Percentiles rank a stretch among this genome's conserved stretches.
These are phyloP conservation scores for Globisporangium carolinianum DNA, from an alignment of 352 stramenopile species.

Conservation along the genomic window DNA sequence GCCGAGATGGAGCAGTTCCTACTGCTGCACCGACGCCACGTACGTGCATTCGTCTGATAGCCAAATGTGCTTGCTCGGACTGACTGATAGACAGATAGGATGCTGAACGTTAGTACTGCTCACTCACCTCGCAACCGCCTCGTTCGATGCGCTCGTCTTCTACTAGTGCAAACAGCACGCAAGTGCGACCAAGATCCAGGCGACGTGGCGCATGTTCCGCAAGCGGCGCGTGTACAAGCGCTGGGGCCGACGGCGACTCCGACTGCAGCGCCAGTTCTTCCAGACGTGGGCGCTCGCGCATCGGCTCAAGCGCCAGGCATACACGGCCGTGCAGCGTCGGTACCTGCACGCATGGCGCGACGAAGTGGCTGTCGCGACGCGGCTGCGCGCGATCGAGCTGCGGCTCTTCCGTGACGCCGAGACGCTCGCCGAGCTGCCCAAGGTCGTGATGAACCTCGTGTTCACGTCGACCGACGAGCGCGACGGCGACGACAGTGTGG, in stretches of 20 bases:
- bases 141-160: background rate
- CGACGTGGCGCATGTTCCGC: conserved; percentile 46
- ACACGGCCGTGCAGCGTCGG: conserved; percentile 23
- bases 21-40: conserved; percentile 17
- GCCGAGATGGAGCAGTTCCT: conserved; percentile 26
- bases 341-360: conserved; percentile 38
- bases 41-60: conserved; percentile 13
- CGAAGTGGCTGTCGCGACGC: conserved; percentile 35
- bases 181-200: conserved; percentile 36
- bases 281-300: conserved; percentile 43
- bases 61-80: conserved; percentile 1
- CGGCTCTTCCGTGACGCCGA: conserved; percentile 50
- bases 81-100: too few relatives aligned
- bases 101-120: background rate
- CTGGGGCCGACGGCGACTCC: conserved; percentile 34
- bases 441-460: conserved; percentile 66
- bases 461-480: conserved; percentile 32
- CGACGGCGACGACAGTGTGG: background rate
- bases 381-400: conserved; percentile 55
- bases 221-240: conserved; percentile 28
- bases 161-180: conserved; percentile 16
- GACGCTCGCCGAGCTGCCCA: conserved; percentile 36
- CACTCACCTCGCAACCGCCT: background rate
- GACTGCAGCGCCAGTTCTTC: conserved; percentile 26
- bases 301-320: conserved; percentile 26